phyloP scores from a whole-genome alignment of 306 rosid genomes.

The Benincasa hispida region DNA sequence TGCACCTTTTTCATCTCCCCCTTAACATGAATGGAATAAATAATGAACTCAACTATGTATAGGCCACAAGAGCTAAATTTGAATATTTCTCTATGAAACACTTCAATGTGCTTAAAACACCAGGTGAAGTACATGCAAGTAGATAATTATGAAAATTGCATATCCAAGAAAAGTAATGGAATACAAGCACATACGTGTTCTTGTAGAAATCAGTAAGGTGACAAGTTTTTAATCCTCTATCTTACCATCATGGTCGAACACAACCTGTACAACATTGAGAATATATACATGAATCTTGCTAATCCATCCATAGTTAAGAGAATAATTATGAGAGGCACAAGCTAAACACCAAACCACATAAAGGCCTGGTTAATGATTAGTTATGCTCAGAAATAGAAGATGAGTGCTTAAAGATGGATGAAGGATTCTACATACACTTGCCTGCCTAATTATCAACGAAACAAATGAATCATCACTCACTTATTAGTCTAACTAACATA shows the following conservation, averaged over 20 bases:
- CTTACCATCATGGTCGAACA: constrained; percentile 98
- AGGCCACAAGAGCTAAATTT: too few species aligned
- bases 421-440: neutral
- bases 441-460: neutral
- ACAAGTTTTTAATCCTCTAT: neutral
- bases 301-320: neutral
- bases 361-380: neutral
- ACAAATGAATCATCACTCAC: neutral
- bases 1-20: too few species aligned
- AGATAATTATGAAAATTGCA: neutral
- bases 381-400: neutral
- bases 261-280: constrained; percentile 60
- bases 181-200: constrained; percentile 8
- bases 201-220: constrained; percentile 9
- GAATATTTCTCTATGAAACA: too few species aligned
- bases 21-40: too few species aligned
- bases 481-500: neutral
- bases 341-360: neutral
- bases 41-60: too few species aligned
- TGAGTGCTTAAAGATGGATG: neutral
- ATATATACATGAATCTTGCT: neutral
- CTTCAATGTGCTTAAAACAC: too few species aligned
- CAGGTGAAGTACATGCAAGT: neutral
- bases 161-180: constrained; percentile 3
- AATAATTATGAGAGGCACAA: neutral